phyloP scores from a whole-genome alignment of 1,284 basidiomycete genomes.

The Apiotrichum siamense region DNA sequence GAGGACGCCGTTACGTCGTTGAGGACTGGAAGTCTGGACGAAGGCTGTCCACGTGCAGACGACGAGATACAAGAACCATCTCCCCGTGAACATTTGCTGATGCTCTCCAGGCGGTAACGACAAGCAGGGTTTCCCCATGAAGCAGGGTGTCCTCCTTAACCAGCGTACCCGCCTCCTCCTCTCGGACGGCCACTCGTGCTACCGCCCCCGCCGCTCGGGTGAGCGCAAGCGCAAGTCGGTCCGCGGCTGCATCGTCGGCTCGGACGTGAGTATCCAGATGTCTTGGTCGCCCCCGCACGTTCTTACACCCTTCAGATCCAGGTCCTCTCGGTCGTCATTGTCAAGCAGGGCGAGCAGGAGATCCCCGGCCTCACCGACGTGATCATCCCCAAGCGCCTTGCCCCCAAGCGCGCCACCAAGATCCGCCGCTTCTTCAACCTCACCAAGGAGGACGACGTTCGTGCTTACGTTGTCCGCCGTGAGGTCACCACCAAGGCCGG shows the following conservation, averaged over 20 bases:
- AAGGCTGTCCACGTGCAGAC: too few relatives aligned
- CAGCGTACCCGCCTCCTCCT: conserved; percentile 92
- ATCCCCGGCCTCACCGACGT: conserved; percentile 89
- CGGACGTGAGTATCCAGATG: conserved; percentile 54
- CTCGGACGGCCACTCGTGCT: conserved; percentile 94
- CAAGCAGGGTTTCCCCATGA: conserved; percentile 61
- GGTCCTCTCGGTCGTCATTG: conserved; percentile 87
- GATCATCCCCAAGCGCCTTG: conserved; percentile 90
- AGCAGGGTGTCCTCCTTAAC: conserved; percentile 95
- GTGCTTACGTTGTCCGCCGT: conserved; percentile 85
- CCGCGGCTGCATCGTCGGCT: conserved; percentile 93
- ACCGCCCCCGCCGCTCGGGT: conserved; percentile 83
- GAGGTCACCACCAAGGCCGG: conserved; percentile 95
- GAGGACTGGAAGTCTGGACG: too few relatives aligned
- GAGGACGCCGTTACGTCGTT: too few relatives aligned
- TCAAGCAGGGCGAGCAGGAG: conserved; percentile 93
- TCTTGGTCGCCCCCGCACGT: background rate
- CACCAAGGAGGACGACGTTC: conserved; percentile 95
- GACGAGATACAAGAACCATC: background rate
- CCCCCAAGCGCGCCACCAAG: conserved; percentile 74
- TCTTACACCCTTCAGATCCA: conserved; percentile 54
- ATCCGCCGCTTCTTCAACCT: conserved; percentile 98
- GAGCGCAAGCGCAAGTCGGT: conserved; percentile 99
- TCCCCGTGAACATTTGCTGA: conserved; percentile 2
- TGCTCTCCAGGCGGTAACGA: conserved; percentile 42